phyloP scores from a whole-genome alignment of 1,284 basidiomycete species.

The Ceratobasidium sp. region DNA sequence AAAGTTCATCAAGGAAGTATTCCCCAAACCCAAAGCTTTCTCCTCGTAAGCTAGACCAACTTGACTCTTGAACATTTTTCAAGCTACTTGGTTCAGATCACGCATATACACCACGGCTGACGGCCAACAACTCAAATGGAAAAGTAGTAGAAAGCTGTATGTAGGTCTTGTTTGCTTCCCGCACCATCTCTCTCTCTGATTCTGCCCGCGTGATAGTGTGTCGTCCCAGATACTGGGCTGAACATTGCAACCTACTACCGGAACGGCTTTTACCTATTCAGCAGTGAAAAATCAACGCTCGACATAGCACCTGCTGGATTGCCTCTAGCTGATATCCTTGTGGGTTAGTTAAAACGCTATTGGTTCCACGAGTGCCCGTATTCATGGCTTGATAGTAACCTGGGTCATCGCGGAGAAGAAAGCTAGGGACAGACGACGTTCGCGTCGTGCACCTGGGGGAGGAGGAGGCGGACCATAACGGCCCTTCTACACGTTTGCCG shows the following conservation, averaged over 20 bases:
- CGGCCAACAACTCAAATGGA: slow-evolving; percentile 31
- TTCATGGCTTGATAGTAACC: background rate
- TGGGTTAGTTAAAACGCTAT: slow-evolving; percentile 1
- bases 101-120: slow-evolving; percentile 18
- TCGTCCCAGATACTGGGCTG: slow-evolving; percentile 3
- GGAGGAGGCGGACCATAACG: background rate
- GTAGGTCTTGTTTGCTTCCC: slow-evolving; percentile 6
- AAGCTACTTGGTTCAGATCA: background rate
- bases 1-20: slow-evolving; percentile 15
- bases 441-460: background rate
- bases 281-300: slow-evolving; percentile 16
- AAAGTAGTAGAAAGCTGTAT: slow-evolving; percentile 4
- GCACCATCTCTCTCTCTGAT: background rate
- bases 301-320: slow-evolving; percentile 14
- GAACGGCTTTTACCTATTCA: background rate
- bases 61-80: background rate
- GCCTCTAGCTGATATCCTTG: slow-evolving; percentile 8
- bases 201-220: background rate
- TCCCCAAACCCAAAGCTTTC: slow-evolving; percentile 16
- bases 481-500: background rate
- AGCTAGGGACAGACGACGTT: slow-evolving; percentile 26
- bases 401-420: slow-evolving; percentile 39
- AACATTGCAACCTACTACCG: slow-evolving; percentile 42
- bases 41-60: background rate
- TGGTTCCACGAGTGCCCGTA: too few relatives aligned